Conservation (phyloP, 129 eudicot species). For the Rutidosis leptorrhynchoides region DNA sequence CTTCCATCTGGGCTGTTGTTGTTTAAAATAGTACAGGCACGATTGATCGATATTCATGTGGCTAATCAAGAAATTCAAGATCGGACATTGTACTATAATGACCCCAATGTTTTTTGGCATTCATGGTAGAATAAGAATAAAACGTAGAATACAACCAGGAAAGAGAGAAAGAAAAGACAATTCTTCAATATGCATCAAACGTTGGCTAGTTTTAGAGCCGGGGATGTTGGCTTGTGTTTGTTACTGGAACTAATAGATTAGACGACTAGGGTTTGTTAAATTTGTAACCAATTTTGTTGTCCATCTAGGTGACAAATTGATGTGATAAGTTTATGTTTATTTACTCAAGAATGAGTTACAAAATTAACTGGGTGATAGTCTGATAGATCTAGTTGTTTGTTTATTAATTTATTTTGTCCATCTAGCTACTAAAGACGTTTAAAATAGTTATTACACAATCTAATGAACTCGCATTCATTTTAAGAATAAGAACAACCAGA, state of each 20-base stretch:
- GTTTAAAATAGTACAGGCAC: constrained; percentile 65
- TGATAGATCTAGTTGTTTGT: too few species aligned
- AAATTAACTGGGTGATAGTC: too few species aligned
- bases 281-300: neutral
- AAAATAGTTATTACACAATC: too few species aligned
- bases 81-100: constrained; percentile 65
- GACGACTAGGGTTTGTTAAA: constrained; percentile 5
- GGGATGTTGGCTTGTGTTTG: neutral
- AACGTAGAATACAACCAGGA: constrained; percentile 1
- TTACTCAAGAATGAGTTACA: too few species aligned
- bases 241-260: neutral
- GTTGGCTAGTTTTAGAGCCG: too few species aligned
- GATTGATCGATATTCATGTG: constrained; percentile 73
- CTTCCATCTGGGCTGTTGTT: constrained; percentile 62
- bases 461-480: too few species aligned
- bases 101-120: constrained; percentile 76
- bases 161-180: too few species aligned
- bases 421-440: too few species aligned
- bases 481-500: too few species aligned
- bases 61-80: constrained; percentile 98
- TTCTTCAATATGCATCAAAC: neutral
- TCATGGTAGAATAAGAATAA: too few species aligned
- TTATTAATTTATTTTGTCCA: too few species aligned
- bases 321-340: neutral
- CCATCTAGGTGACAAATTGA: neutral